A percentile compares a stretch with the other conserved stretches of the same genome.
Conservation (phyloP, 257 asterid genomes). For the Salvia hispanica region DNA sequence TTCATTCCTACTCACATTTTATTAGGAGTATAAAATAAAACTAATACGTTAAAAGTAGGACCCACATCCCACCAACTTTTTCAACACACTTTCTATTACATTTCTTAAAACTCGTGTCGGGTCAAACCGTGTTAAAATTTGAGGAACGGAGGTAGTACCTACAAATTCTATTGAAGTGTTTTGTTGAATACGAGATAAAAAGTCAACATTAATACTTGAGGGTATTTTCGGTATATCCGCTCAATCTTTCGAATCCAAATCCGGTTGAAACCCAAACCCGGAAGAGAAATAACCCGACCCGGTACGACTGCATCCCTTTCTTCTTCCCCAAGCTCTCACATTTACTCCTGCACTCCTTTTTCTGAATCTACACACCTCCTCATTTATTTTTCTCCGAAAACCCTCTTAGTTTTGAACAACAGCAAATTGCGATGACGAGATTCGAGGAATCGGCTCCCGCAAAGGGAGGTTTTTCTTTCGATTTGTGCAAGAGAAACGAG, state of each 20-base stretch:
- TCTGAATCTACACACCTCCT: slow-evolving; percentile 11
- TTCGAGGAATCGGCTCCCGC: slow-evolving; percentile 34
- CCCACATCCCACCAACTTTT: too few relatives aligned
- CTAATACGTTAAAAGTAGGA: too few relatives aligned
- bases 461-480: slow-evolving; percentile 80
- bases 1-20: too few relatives aligned
- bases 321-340: slow-evolving; percentile 40
- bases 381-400: neutral
- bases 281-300: slow-evolving; percentile 24
- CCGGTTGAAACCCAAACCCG: slow-evolving; percentile 22
- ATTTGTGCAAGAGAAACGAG: slow-evolving; percentile 79
- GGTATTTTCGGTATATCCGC: too few relatives aligned
- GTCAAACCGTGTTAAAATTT: too few relatives aligned
- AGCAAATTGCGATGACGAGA: slow-evolving; percentile 30
- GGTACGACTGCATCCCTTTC: slow-evolving; percentile 9
- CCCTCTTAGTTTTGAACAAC: neutral
- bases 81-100: too few relatives aligned
- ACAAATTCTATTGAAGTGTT: too few relatives aligned
- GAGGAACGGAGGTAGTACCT: too few relatives aligned
- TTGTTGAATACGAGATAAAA: too few relatives aligned
- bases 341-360: neutral
- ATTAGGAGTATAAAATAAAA: too few relatives aligned
- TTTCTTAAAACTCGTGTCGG: too few relatives aligned
- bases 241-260: neutral
- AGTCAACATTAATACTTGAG: too few relatives aligned